Base-by-base conservation (phyloP, 352 stramenopile genomes). In the Phytophthora tubulina region DNA sequence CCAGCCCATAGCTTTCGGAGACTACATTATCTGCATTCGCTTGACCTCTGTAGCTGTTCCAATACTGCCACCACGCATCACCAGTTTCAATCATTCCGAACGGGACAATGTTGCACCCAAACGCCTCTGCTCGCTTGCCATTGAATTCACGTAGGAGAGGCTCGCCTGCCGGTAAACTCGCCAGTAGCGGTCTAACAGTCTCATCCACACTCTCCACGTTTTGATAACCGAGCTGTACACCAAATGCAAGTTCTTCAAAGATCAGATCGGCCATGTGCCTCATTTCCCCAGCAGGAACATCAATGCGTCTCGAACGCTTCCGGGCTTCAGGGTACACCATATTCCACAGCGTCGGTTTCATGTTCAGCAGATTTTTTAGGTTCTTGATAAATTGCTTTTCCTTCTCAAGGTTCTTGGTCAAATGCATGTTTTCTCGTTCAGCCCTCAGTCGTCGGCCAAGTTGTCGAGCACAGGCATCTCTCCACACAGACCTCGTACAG, bases 1-100 rank as follows among this genome's bases (percentile, higher is more conserved):
- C 83, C 3, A 88, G 27, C n/a, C 81, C 77, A 67, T 80, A 84
- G 50, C 75, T 76, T 46, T 91, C 81, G 7, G 79, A 58, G 31
- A 89, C 75, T 14, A 75, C 85, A 48, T 89, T 71, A 32, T 82
- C 73, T 72, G n/a, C 36, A 55, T 7, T 42, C 41, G 33, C 13
- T 13, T 70, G 52, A 21, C 66, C 65, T 38, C 57, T 64, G 46
- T 68, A 73, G 33, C 55, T 66, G 41, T 72, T 41, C 52, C 59
- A 74, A 5, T 64, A 30, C 35, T 63, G 39, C 78, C 75, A 85
- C 70, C 76, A 78, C 6, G 78, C 75, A 14, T 72, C 61, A 2
- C 72, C 64, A 10, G 79, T 78, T 21, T 63, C 56, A 30, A 49
- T 21, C 53, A 83, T 54, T 11, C 68, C 64, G 21, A 83, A 83